Base-by-base conservation (phyloP, 805 yeast species). In the Clavispora fructus region DNA sequence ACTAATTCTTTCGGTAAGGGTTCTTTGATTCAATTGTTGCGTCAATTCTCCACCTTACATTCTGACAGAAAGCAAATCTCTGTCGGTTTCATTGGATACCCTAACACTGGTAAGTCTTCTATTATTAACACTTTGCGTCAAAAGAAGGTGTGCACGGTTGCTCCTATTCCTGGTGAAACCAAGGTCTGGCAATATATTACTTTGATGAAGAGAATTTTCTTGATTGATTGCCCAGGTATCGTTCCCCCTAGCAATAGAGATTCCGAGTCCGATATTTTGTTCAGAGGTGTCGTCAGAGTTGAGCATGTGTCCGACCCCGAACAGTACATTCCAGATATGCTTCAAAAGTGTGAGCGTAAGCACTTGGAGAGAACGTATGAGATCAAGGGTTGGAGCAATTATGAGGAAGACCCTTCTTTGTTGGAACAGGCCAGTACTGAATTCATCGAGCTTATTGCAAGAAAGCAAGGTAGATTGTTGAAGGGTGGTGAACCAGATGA, bases 401-500 rank as follows among this genome's bases (percentile, higher is more conserved):
- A 61, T 48, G 76, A 71, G 55, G 76, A 71, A 11, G 69, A 71
- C 48, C 58, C 56, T 8, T 65, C 88, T 19, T 72, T 84, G 23
- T 59, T 71, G 50, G 75, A 69, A 49, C 61, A 61, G 40, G 76
- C 76, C 29, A 64, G 71, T 50, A 60, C 56, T 2, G 96, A 90
- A 59, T 94, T 92, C 60, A 79, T 92, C 50, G 97, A 94, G 68
- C 72, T 88, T 60, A 74, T 92, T 54, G 98, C 98, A 1, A 82
- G 95, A 64, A 94, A 94, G 67, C 87, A 82, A 44, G 99, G 99
- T 51, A 81, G 96, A 65, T 75, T 92, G 56, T 69, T 94, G 55
- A 92, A 92, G 67, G 99, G 99, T 49, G 99, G 97, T 54, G 99
- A 94, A 69, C 96, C 98, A 1, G 98, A 92, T 65, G 97, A 92